Conservation (phyloP, 805 yeast genomes). For the Schizosaccharomyces osmophilus region DNA sequence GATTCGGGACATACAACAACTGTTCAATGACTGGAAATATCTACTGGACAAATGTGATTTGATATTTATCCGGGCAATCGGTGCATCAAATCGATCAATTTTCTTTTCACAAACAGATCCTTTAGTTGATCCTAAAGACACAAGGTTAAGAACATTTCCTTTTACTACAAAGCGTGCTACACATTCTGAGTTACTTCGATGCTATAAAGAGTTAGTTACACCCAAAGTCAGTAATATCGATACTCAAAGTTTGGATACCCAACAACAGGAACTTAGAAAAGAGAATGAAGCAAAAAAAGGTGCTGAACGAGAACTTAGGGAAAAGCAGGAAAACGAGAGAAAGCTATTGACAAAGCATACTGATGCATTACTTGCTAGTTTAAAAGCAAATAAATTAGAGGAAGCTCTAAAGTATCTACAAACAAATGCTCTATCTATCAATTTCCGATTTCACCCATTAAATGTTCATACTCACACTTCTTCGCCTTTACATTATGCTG, state of each 20-base stretch:
- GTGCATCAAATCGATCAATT: constrained; percentile 36
- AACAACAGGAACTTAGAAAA: constrained; percentile 9
- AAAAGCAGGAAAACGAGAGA: background rate
- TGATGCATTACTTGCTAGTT: constrained; percentile 28
- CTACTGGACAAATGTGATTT: constrained; percentile 36
- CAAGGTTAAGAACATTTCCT: constrained; percentile 48
- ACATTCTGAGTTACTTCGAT: constrained; percentile 47
- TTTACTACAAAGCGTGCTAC: constrained; percentile 82
- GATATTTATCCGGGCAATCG: constrained; percentile 62
- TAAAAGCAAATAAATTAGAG: constrained; percentile 60
- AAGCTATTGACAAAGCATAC: constrained; percentile 23
- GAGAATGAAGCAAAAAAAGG: constrained; percentile 5
- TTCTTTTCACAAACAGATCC: constrained; percentile 40
- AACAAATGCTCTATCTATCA: constrained; percentile 28
- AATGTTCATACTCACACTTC: constrained; percentile 31
- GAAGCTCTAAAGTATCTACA: constrained; percentile 36
- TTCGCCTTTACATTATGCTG: constrained; percentile 54
- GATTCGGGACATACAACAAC: constrained; percentile 47
- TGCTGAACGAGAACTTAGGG: constrained; percentile 1
- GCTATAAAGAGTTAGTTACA: constrained; percentile 60
- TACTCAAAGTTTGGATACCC: constrained; percentile 28
- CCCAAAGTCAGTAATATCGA: constrained; percentile 18
- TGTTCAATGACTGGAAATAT: constrained; percentile 40
- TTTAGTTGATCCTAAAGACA: constrained; percentile 30
- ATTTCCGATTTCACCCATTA: constrained; percentile 33